Conservation (phyloP, 2,329 filamentous ascomycete genomes). For the Zalaria obscura region DNA sequence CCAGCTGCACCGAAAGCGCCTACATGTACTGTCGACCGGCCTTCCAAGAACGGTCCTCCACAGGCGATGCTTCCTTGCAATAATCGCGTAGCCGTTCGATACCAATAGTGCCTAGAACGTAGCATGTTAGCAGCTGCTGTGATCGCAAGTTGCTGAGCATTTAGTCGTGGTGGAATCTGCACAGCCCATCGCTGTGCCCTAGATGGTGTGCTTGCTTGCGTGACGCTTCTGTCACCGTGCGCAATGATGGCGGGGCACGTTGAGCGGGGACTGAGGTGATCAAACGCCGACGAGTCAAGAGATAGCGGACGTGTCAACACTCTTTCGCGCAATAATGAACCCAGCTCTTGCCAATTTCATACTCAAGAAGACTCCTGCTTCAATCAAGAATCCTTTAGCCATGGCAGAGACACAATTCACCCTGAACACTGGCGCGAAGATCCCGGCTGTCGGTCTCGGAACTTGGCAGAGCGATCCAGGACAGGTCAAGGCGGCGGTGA, state of each 20-base stretch:
- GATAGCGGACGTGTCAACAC: neutral
- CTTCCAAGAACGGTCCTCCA: no score
- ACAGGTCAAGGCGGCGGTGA: slow-evolving; percentile 32
- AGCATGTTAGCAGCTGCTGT: no score
- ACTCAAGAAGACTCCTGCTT: slow-evolving; percentile 13
- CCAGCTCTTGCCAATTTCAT: slow-evolving; percentile 16
- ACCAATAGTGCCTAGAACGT: no score
- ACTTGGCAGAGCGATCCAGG: slow-evolving; percentile 27
- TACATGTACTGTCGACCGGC: no score
- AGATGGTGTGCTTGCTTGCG: no score
- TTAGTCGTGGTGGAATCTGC: no score
- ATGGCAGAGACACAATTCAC: slow-evolving; percentile 17
- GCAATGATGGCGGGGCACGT: neutral
- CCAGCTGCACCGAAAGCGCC: no score
- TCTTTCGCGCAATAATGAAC: slow-evolving; percentile 10
- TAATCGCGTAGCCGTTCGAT: no score
- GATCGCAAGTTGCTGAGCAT: no score
- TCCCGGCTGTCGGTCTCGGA: slow-evolving; percentile 22
- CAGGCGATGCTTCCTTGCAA: no score
- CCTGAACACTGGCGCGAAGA: slow-evolving; percentile 23
- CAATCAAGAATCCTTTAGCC: slow-evolving; percentile 14
- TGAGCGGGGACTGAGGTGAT: neutral
- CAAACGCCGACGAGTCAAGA: slow-evolving; percentile 4
- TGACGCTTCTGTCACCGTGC: no score
- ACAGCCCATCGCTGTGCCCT: no score